These are phyloP conservation scores for Lactarius pseudohatsudake DNA, from an alignment of 768 basidiomycete species.

Conservation along the genomic window DNA sequence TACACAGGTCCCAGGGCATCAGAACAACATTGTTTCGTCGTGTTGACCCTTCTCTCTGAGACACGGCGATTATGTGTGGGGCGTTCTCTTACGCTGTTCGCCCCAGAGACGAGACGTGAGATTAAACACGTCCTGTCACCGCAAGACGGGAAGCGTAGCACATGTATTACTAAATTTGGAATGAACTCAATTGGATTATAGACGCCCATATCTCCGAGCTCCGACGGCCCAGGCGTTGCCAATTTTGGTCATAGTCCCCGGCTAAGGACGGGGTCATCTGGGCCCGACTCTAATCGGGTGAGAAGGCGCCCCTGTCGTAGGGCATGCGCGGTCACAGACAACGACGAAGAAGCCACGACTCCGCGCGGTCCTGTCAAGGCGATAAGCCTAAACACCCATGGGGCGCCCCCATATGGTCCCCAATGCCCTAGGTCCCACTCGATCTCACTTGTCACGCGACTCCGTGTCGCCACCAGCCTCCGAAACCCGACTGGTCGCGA, in stretches of 20 bases:
- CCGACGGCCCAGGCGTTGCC: background rate
- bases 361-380: constrained; percentile 4
- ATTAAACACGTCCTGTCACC: background rate
- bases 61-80: background rate
- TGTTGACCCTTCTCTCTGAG: too few species aligned
- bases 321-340: background rate
- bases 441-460: background rate
- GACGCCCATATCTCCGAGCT: background rate
- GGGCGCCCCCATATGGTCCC: background rate
- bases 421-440: background rate
- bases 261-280: background rate
- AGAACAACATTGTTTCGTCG: background rate
- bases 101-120: background rate
- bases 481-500: background rate
- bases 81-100: background rate
- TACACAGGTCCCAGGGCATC: background rate
- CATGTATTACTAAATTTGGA: background rate
- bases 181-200: background rate
- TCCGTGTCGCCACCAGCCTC: background rate
- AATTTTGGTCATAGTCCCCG: background rate
- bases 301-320: background rate
- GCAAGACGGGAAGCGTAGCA: background rate
- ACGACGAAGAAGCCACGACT: background rate
- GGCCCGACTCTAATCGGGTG: background rate
- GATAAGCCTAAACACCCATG: background rate